A percentile compares a stretch with the other conserved stretches of the same genome.
These are phyloP conservation scores for Kodamaea fungicola DNA, from an alignment of 1,139 yeast genomes.

Conservation along the genomic window DNA sequence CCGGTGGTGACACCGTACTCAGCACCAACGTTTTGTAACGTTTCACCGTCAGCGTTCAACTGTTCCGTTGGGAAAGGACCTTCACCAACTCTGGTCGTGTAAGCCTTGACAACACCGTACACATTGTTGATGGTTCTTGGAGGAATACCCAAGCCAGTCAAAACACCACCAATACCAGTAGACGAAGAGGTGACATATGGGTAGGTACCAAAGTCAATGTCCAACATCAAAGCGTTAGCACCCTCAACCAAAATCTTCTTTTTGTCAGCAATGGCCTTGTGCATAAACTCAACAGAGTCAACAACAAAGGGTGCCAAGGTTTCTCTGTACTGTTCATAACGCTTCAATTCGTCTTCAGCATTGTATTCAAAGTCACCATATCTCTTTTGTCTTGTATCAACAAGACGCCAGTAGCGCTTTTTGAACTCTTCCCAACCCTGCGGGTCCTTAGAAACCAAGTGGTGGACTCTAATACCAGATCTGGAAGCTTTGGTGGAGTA, in stretches of 20 bases:
- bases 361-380: slow-evolving; percentile 93
- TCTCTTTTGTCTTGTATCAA: slow-evolving; percentile 78
- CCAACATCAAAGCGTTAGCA: slow-evolving; percentile 97
- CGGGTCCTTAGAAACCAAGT: slow-evolving; percentile 83
- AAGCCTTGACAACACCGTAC: slow-evolving; percentile 97
- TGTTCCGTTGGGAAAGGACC: slow-evolving; percentile 99
- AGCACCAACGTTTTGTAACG: slow-evolving; percentile 86
- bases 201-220: slow-evolving; percentile 95
- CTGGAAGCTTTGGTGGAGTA: slow-evolving; percentile 96
- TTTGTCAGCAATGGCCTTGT: slow-evolving; percentile 69
- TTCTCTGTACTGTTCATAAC: slow-evolving; percentile 73
- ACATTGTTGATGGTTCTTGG: slow-evolving; percentile 76
- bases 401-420: slow-evolving; percentile 68
- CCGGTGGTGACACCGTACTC: slow-evolving; percentile 99
- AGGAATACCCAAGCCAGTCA: slow-evolving; percentile 95
- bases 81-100: slow-evolving; percentile 98
- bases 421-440: slow-evolving; percentile 94
- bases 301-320: slow-evolving; percentile 84
- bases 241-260: slow-evolving; percentile 94
- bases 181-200: slow-evolving; percentile 96
- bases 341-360: slow-evolving; percentile 70
- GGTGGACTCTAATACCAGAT: slow-evolving; percentile 96
- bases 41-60: slow-evolving; percentile 81
- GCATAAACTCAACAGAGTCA: slow-evolving; percentile 88
- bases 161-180: slow-evolving; percentile 97